Evolutionary conservation across 306 rosid genomes (phyloP), one percentile per base, ranked within the genome.

Genomic region (Cajanus cajan): DNA sequence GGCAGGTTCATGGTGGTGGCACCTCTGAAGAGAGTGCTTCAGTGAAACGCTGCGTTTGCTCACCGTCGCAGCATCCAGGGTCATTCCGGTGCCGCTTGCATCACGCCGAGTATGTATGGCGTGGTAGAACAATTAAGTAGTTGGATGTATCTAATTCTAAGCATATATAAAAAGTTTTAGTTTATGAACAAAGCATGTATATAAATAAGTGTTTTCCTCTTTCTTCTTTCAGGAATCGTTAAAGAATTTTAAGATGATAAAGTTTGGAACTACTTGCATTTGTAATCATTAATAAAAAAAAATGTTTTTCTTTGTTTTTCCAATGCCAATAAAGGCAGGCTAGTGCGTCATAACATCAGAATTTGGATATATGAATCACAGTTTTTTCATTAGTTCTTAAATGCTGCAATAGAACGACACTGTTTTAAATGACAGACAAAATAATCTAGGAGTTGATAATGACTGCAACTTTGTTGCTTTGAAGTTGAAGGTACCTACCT

Each of bases 31-130:
- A 78, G 25, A 39, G 45, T 1, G 82, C 71, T 62, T 41, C 76
- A 0, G 19, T 6, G 5, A 82, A 77, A 83, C 84, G 59, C 22
- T 92, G 98, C 25, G 52, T 83, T 77, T 92, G 98, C 71, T 94
- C 98, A 8, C 97, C 97, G 43, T 90, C 96, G 2, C 78, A 44
- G 74, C 97, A 94, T 81, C 96, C 94, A 0, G 96, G 97, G 15
- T 92, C 98, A 28, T 94, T 92, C 75, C 90, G 97, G 77, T 94
- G 98, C 66, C 85, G 98, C 44, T 91, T 82, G n/a, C 98, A 90
- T 80, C 93, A 52, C 2, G 87, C 68, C 6, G 78, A 85, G 82
- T 90, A 94, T 55, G 91, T 85, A 6, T 94, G 97, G 97, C 91
- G 87, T 7, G 71, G 90, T 39, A 82, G 87, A 71, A 31, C 24